A percentile compares a stretch with the other conserved stretches of the same genome.
phyloP scores from a whole-genome alignment of 192 early-diverging fungal species.

The Gonapodya sp. region DNA sequence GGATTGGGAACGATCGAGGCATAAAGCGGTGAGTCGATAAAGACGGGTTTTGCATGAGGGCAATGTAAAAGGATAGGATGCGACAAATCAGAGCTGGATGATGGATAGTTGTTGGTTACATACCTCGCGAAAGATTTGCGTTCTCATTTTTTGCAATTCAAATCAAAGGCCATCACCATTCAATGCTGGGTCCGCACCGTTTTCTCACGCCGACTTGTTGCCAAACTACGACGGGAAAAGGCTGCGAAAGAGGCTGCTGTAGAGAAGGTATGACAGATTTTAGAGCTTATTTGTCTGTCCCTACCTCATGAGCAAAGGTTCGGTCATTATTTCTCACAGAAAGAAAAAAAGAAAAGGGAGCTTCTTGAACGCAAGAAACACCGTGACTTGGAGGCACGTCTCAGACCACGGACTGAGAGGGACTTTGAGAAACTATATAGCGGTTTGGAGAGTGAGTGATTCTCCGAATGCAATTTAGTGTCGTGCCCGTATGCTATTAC shows the following conservation, averaged over 20 bases:
- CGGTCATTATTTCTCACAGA: conserved; percentile 25
- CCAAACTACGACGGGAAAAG: conserved; percentile 22
- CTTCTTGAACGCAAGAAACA: conserved; percentile 34
- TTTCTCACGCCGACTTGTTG: conserved; percentile 25
- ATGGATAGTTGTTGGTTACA: no score
- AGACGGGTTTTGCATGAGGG: not conserved
- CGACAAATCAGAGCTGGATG: no score
- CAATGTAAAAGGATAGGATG: conserved; percentile 4
- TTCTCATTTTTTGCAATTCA: not conserved
- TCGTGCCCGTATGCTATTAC: no score
- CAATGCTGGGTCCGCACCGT: conserved; percentile 42
- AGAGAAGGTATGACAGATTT: conserved; percentile 28
- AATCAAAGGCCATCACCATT: conserved; percentile 28
- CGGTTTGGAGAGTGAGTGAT: conserved; percentile 41
- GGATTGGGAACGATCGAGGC: conserved; percentile 22
- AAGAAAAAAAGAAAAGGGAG: conserved; percentile 32
- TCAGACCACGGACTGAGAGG: conserved; percentile 40
- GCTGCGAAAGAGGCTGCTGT: conserved; percentile 21
- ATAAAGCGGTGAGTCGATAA: conserved; percentile 17
- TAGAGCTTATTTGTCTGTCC: no score
- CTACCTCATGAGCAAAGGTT: no score
- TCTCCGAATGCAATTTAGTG: conserved; percentile 6
- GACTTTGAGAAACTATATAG: conserved; percentile 52
- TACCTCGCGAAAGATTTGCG: no score
- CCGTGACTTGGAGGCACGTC: conserved; percentile 36